A percentile compares a stretch with the other conserved stretches of the same genome.
Conservation (phyloP, 768 basidiomycete species). For the Tylopilus intermedius region DNA sequence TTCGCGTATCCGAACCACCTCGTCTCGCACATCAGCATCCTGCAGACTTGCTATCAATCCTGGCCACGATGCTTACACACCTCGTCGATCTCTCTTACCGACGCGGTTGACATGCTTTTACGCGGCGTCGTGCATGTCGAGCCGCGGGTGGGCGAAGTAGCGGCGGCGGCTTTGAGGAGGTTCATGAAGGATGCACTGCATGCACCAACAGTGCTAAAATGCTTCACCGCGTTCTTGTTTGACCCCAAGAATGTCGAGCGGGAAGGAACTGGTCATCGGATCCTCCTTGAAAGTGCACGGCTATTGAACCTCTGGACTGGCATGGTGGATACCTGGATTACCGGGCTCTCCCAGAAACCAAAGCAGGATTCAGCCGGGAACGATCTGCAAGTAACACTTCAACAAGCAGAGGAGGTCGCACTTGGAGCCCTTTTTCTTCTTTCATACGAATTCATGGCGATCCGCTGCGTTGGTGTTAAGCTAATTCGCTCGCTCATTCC, state of each 20-base stretch:
- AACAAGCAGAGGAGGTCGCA: conserved; percentile 58
- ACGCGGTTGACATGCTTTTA: conserved; percentile 73
- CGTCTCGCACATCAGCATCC: conserved; percentile 59
- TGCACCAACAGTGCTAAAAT: conserved; percentile 53
- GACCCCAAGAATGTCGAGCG: conserved; percentile 57
- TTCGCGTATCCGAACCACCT: conserved; percentile 64
- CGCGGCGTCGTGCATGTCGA: conserved; percentile 84
- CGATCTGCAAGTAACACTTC: conserved; percentile 38
- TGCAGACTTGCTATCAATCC: conserved; percentile 74
- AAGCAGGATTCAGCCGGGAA: conserved; percentile 36
- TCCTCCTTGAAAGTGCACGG: conserved; percentile 62
- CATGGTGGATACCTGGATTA: conserved; percentile 67
- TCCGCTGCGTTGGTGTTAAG: conserved; percentile 59
- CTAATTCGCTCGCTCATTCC: conserved; percentile 54
- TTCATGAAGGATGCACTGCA: conserved; percentile 60
- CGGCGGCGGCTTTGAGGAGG: conserved; percentile 63
- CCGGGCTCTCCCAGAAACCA: conserved; percentile 39
- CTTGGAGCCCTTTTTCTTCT: conserved; percentile 73
- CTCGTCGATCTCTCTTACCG: conserved; percentile 45
- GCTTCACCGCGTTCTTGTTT: conserved; percentile 71
- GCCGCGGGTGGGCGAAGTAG: conserved; percentile 63
- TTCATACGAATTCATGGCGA: conserved; percentile 45
- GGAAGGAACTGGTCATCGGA: conserved; percentile 57
- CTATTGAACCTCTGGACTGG: conserved; percentile 70
- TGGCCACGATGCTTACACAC: conserved; percentile 78